Percentiles rank a stretch among this genome's conserved stretches.
phyloP scores from a whole-genome alignment of 2,329 filamentous ascomycete genomes.

The Diaporthe sp. region DNA sequence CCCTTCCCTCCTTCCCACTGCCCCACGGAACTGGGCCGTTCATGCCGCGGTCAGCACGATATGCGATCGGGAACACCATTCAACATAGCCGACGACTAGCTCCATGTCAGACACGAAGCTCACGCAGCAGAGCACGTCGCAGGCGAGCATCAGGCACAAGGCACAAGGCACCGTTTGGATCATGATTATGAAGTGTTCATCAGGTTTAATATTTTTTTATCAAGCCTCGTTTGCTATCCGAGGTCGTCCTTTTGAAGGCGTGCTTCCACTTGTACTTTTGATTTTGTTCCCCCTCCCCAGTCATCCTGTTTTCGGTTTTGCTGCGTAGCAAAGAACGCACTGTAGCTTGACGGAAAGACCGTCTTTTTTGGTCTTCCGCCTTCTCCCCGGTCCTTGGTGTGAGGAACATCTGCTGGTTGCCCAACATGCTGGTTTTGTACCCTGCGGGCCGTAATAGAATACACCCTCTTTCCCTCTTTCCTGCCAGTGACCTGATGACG shows the following conservation, averaged over 20 bases:
- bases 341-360: conserved; percentile 10
- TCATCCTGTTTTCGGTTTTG: not conserved
- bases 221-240: conserved; percentile 26
- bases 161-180: not conserved
- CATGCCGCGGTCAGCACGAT: conserved; percentile 9
- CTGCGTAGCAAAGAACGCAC: conserved; percentile 27
- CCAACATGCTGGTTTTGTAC: conserved; percentile 29
- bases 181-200: conserved; percentile 28
- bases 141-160: not conserved
- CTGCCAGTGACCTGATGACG: conserved; percentile 22
- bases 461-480: conserved; percentile 1
- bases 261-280: conserved; percentile 29
- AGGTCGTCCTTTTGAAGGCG: conserved; percentile 20
- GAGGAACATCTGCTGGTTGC: conserved; percentile 34
- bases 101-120: not conserved
- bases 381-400: conserved; percentile 4
- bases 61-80: not conserved
- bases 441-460: conserved; percentile 25
- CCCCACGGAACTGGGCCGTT: not conserved
- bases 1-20: not conserved
- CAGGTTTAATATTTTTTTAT: conserved; percentile 35
- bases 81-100: not conserved
- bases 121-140: not conserved
- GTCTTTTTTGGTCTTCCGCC: conserved; percentile 16
- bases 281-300: not conserved